These are phyloP conservation scores for Ulota crispa DNA, from an alignment of 225 moss, liverwort and hornwort species.

Conservation along the genomic window DNA sequence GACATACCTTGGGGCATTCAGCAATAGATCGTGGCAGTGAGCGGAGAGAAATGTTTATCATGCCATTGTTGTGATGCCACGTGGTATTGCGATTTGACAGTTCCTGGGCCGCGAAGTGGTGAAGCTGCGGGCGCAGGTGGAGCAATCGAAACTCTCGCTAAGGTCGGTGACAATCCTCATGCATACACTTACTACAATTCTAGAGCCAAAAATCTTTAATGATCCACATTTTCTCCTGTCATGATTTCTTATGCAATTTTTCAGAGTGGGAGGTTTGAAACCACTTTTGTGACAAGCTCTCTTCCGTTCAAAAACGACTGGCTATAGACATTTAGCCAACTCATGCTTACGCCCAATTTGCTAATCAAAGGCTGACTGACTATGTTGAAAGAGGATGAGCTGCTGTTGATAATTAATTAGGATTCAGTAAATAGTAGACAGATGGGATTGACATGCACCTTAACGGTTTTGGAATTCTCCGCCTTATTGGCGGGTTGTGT, in stretches of 20 bases:
- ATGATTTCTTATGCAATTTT: background rate
- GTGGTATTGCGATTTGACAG: constrained; percentile 20
- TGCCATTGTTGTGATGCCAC: background rate
- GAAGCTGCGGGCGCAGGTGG: constrained; percentile 46
- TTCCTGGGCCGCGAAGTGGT: constrained; percentile 41
- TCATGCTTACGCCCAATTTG: background rate
- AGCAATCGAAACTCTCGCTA: constrained; percentile 35
- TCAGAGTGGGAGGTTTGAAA: background rate
- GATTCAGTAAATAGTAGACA: background rate
- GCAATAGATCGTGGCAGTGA: background rate
- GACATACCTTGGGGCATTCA: background rate
- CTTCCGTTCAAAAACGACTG: no score
- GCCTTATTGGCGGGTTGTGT: background rate
- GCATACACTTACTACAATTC: background rate
- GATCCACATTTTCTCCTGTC: background rate
- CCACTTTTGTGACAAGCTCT: background rate
- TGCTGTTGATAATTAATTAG: background rate
- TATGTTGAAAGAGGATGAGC: background rate
- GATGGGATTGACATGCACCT: no score
- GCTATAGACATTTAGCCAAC: no score
- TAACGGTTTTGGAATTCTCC: background rate
- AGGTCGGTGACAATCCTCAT: constrained; percentile 25
- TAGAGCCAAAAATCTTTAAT: background rate
- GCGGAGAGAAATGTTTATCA: background rate
- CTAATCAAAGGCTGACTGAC: background rate